Base-by-base conservation (phyloP, 2,329 filamentous ascomycete species). In the Cladosporium sp. region DNA sequence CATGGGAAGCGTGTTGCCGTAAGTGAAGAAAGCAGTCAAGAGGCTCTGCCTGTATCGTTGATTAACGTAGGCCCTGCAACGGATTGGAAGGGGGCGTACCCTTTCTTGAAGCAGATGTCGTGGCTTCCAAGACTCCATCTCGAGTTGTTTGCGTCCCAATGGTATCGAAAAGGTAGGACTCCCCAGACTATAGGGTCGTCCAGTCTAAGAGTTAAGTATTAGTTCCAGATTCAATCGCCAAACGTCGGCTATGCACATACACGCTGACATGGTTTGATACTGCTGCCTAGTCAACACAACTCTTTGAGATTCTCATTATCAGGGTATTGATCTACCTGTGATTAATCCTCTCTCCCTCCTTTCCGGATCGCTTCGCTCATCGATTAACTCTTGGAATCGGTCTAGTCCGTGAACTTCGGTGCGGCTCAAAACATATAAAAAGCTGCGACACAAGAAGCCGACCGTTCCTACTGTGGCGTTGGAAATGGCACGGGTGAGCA, bases 181-280 rank as follows among this genome's bases (percentile, higher is more conserved):
- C 92, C 93, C 92, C 92, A 99, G 60, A 96, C 84, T 52, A 97
- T 72, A 20, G 93, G 93, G 72, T 99, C 93, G 70, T 99, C 93
- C 61, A 97, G 73, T 53, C 92, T 96, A 67, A 57, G 57, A 34
- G 57, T 42, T 58, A 59, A 45, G 45, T 54, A 52, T 60, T 49
- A 56, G 18, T 29, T 13, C 32, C 12, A 22, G 12, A 2, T 38
- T 19, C 9, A n/a, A 18, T 6, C 19, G 11, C 27, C 5, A 42
- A 19, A 19, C n/a, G 30, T 18, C 32, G 4, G 20, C 51, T 67
- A 70, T 65, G 58, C 68, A 85, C 86, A 71, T 85, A 93, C 88
- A 95, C 85, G 68, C 86, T 90, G 58, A 89, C 80, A 73, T 95
- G 89, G 68, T 95, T 95, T 43, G 87, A 92, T 30, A 93, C 89